Conservation (phyloP, 306 rosid genomes). For the Elaeagnus macrophylla region DNA sequence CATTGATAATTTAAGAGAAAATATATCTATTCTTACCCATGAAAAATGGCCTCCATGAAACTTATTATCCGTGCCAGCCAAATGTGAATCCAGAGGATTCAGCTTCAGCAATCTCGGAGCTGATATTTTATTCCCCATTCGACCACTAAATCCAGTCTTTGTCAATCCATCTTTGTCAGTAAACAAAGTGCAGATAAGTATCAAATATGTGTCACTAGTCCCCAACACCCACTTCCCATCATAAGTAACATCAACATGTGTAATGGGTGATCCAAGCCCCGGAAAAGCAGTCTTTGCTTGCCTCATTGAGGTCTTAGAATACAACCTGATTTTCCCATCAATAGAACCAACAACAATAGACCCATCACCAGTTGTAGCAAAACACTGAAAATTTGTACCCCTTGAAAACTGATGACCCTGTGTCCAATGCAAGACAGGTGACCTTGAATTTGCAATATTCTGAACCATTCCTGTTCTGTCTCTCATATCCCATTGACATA, state of each 20-base stretch:
- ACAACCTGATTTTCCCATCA: slow-evolving; percentile 83
- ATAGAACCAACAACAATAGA: slow-evolving; percentile 83
- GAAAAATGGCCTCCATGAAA: slow-evolving; percentile 93
- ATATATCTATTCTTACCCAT: slow-evolving; percentile 50
- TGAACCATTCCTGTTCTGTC: slow-evolving; percentile 69
- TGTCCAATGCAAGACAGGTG: slow-evolving; percentile 69
- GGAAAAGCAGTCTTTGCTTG: slow-evolving; percentile 92
- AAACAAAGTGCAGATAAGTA: slow-evolving; percentile 71
- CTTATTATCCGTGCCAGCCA: slow-evolving; percentile 65
- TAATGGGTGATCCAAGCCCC: slow-evolving; percentile 72
- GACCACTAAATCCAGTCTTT: slow-evolving; percentile 74
- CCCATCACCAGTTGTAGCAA: slow-evolving; percentile 80
- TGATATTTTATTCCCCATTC: slow-evolving; percentile 77
- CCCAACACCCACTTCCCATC: slow-evolving; percentile 93
- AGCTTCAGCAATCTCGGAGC: slow-evolving; percentile 89
- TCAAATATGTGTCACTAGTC: slow-evolving; percentile 70
- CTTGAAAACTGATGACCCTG: slow-evolving; percentile 88
- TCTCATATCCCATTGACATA: slow-evolving; percentile 92
- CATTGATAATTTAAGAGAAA: neutral
- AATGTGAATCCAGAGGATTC: slow-evolving; percentile 83
- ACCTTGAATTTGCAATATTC: slow-evolving; percentile 36
- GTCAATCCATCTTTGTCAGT: slow-evolving; percentile 87
- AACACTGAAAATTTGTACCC: slow-evolving; percentile 83
- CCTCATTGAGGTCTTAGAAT: slow-evolving; percentile 82
- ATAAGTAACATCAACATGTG: slow-evolving; percentile 75